phyloP scores from a whole-genome alignment of 2,329 filamentous ascomycete species.

The Cladosporium sp. region DNA sequence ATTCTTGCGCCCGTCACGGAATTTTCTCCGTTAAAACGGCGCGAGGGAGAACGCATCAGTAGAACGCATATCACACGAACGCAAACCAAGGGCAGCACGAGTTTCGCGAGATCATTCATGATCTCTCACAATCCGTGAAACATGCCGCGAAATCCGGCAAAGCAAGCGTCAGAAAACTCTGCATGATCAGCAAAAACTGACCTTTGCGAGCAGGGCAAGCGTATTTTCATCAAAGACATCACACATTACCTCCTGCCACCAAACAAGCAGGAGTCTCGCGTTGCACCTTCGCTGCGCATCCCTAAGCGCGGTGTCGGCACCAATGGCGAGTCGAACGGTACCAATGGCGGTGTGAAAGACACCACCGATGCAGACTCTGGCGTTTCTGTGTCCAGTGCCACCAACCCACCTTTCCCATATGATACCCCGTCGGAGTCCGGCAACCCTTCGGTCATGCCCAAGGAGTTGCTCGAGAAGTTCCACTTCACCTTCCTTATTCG shows the following conservation, averaged over 20 bases:
- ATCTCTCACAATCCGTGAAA: too few species aligned
- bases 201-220: slow-evolving; percentile 63
- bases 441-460: slow-evolving; percentile 83
- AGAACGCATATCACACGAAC: too few species aligned
- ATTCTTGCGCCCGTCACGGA: neutral
- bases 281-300: slow-evolving; percentile 64
- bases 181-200: neutral
- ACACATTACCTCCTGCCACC: slow-evolving; percentile 85
- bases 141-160: neutral
- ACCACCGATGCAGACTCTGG: slow-evolving; percentile 26
- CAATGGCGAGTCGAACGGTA: slow-evolving; percentile 31
- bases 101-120: too few species aligned
- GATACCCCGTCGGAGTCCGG: slow-evolving; percentile 55
- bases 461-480: slow-evolving; percentile 69
- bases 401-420: slow-evolving; percentile 53
- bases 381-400: slow-evolving; percentile 30
- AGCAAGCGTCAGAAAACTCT: neutral
- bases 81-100: too few species aligned
- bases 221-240: slow-evolving; percentile 98
- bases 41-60: too few species aligned
- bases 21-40: neutral
- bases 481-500: slow-evolving; percentile 97
- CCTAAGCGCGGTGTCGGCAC: slow-evolving; percentile 60
- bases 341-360: slow-evolving; percentile 13
- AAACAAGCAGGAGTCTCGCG: slow-evolving; percentile 59